These are phyloP conservation scores for Candida tallmaniae DNA, from an alignment of 805 yeast genomes.

Conservation along the genomic window DNA sequence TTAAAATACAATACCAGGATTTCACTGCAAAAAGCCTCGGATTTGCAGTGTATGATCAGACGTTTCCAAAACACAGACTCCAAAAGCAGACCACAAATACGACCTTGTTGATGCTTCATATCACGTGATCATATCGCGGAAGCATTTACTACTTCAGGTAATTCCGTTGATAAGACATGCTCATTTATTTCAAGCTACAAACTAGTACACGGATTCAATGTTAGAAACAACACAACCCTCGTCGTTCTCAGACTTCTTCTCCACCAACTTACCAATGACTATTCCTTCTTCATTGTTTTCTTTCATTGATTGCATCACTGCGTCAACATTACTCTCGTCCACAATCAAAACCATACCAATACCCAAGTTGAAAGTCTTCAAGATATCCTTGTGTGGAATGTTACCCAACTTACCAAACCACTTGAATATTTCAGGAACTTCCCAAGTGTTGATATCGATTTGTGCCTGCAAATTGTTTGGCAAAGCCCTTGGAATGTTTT, in stretches of 20 bases:
- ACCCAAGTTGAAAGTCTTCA: constrained; percentile 94
- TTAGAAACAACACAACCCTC: constrained; percentile 60
- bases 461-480: constrained; percentile 77
- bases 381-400: constrained; percentile 78
- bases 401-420: constrained; percentile 93
- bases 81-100: no score
- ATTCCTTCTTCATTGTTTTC: constrained; percentile 73
- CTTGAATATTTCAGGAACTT: constrained; percentile 82
- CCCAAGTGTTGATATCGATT: constrained; percentile 77
- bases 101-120: no score
- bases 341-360: constrained; percentile 94
- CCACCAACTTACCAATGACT: constrained; percentile 36
- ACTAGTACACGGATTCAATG: constrained; percentile 29
- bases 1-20: no score
- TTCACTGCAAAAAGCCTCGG: no score
- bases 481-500: constrained; percentile 91
- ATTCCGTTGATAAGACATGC: constrained; percentile 2
- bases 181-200: background rate
- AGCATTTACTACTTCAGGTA: constrained; percentile 1
- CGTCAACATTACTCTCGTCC: constrained; percentile 57
- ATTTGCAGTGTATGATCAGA: no score
- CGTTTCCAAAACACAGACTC: no score
- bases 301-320: constrained; percentile 49
- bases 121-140: background rate
- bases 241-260: constrained; percentile 36